Conservation (phyloP, 1,284 basidiomycete genomes). For the Ceraceosorus guamensis region DNA sequence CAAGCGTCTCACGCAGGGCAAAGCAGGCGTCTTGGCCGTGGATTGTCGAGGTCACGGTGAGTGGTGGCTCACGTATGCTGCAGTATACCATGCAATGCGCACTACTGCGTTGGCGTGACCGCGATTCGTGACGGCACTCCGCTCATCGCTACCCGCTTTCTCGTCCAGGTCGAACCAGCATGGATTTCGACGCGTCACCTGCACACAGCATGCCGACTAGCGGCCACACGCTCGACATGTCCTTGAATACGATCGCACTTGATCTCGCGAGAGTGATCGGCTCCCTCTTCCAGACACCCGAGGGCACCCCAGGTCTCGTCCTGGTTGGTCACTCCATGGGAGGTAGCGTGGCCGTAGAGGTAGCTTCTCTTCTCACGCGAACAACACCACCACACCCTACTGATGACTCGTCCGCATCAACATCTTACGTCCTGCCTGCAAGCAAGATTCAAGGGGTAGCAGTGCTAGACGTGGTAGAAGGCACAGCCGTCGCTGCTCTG, state of each 20-base stretch:
- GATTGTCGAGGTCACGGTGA: conserved; percentile 85
- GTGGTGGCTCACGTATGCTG: too few species aligned
- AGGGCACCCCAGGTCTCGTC: too few species aligned
- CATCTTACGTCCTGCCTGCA: not conserved
- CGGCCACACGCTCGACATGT: too few species aligned
- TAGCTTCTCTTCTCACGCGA: conserved; percentile 15
- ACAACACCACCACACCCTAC: too few species aligned
- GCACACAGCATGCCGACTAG: too few species aligned
- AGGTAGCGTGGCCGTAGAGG: conserved; percentile 31
- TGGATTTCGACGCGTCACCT: too few species aligned
- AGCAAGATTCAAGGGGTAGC: conserved; percentile 66
- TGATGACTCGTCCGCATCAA: not conserved
- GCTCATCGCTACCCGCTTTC: too few species aligned
- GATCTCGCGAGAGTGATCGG: too few species aligned
- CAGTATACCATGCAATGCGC: conserved; percentile 8
- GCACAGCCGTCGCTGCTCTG: conserved; percentile 86
- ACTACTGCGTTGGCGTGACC: not conserved
- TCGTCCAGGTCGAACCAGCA: too few species aligned
- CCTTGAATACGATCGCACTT: too few species aligned
- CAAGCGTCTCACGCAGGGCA: conserved; percentile 58
- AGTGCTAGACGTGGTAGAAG: conserved; percentile 94
- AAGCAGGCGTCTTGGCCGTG: conserved; percentile 72
- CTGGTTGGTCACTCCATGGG: conserved; percentile 50
- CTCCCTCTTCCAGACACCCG: too few species aligned
- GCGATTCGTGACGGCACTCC: not conserved